A percentile compares a stretch with the other conserved stretches of the same genome.
These are phyloP conservation scores for Neohortaea acidophila DNA, from an alignment of 495 filamentous ascomycete genomes.

Conservation along the genomic window DNA sequence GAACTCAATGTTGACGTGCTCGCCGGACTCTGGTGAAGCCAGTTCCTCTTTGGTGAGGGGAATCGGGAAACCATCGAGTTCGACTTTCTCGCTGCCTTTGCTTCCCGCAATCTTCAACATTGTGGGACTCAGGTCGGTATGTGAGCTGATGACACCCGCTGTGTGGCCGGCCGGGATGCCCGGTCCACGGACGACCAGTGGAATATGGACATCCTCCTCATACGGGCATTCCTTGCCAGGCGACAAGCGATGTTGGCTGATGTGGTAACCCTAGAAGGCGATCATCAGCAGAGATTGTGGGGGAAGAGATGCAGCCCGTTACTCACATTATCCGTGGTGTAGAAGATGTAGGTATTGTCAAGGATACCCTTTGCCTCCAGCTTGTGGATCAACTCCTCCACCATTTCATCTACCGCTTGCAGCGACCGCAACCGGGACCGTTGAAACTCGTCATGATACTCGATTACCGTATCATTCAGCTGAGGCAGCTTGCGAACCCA, in stretches of 20 bases:
- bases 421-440: slow-evolving; percentile 44
- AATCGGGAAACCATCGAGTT: slow-evolving; percentile 15
- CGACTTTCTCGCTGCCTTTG: slow-evolving; percentile 3
- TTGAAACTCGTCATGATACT: slow-evolving; percentile 53
- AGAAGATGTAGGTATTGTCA: slow-evolving; percentile 54
- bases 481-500: slow-evolving; percentile 42
- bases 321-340: slow-evolving; percentile 50
- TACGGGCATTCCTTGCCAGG: slow-evolving; percentile 56
- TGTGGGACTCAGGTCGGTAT: slow-evolving; percentile 53
- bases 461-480: slow-evolving; percentile 37
- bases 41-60: slow-evolving; percentile 21
- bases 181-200: slow-evolving; percentile 32
- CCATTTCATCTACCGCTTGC: slow-evolving; percentile 53
- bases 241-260: slow-evolving; percentile 53
- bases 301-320: too few relatives aligned
- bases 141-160: slow-evolving; percentile 44
- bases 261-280: slow-evolving; percentile 41
- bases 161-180: slow-evolving; percentile 12
- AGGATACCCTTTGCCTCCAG: slow-evolving; percentile 36
- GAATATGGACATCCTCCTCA: slow-evolving; percentile 59
- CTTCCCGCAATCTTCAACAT: slow-evolving; percentile 38
- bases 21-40: slow-evolving; percentile 24
- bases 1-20: slow-evolving; percentile 22
- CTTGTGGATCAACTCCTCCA: slow-evolving; percentile 38
- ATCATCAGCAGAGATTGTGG: too few relatives aligned